Evolutionary conservation across 164 flowering plant genomes (phyloP), one percentile per base, ranked within the genome.

Genomic region (Amborella trichopoda): DNA sequence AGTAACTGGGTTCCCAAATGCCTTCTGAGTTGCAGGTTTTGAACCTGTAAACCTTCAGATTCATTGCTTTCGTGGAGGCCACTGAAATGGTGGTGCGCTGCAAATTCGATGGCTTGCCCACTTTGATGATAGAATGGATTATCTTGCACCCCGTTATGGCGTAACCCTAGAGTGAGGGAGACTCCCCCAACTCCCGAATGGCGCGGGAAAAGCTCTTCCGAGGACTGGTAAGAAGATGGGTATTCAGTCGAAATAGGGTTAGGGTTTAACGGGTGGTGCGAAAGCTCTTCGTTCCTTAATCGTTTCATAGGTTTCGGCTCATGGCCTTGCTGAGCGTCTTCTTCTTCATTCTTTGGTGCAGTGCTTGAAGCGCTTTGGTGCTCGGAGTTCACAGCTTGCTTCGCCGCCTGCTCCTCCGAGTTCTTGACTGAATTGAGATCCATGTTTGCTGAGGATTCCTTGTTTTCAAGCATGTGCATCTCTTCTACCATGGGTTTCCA

Each of bases 401-500:
- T 18, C 5, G 8, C 16, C 41, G 16, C 20, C 11, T 38, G 41
- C 0, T 38, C 20, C 0, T 38, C 41, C 6, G 41, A 22, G 21
- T 38, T 38, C 41, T 22, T 38, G 8, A 38, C 41, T 1, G 41
- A 38, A 38, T 38, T 38, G 41, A 38, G 41, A 5, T 38, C 41
- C 41, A 38, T 12, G 41, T 6, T 16, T 9, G 34, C 9, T 30
- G 41, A 38, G 20, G 41, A 38, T 16, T 38, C 41, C 16, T 70
- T 54, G 26, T 78, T 70, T 58, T 85, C 95, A 0, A 85, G 80
- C 62, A 56, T 62, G 68, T 85, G 88, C 52, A 82, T 74, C 50
- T 81, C 88, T 62, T 80, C 91, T 14, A 81, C 91, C 88, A 85
- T 81, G 22, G 95, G 91, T 62, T 81, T 82, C 91, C 95, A 86